Evolutionary conservation across 2,329 filamentous ascomycete species (phyloP), one percentile per base, ranked within the genome.

Genomic region (Fusarium anguioides): DNA sequence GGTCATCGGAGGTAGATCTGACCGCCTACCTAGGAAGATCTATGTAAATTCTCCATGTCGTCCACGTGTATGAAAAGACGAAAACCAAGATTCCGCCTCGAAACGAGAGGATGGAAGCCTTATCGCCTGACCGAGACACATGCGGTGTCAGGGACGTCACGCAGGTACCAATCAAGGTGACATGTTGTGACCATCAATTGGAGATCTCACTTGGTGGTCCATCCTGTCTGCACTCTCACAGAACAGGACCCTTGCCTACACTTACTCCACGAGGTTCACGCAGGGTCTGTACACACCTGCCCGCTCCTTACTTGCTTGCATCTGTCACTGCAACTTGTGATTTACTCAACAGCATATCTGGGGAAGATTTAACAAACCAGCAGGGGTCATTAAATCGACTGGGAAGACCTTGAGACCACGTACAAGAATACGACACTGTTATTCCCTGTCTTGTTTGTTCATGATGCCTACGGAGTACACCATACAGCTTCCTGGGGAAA

Each of bases 261-360:
- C 45, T 52, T 65, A 72, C 69, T 66, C 66, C 64, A 73, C 64
- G 71, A 70, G 62, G 55, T 52, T 69, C 71, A 67, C 66, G 68
- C 64, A 73, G 70, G 70, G 66, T 72, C 66, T 53, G 48, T 52
- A 54, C 58, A 54, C 60, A 62, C 65, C 60, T 58, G 44, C 49
- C 58, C 56, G 57, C 45, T 65, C 45, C 60, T 72, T 51, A 53
- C 60, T 54, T 50, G 51, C 59, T 54, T 63, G 60, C 44, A 63
- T 58, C 50, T 64, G 54, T 68, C 60, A 67, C 47, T 66, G 58
- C 56, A 62, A 57, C 55, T 65, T 60, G 59, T 69, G 57, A 67
- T 51, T 33, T 59, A 36, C 36, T 45, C 57, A 50, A 33, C 51
- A 36, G 50, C 62, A 59, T 48, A 46, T 60, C 60, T 67, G 65